These are phyloP conservation scores for Epichloe coenophiala DNA, from an alignment of 2,329 filamentous ascomycete genomes.

Conservation along the genomic window DNA sequence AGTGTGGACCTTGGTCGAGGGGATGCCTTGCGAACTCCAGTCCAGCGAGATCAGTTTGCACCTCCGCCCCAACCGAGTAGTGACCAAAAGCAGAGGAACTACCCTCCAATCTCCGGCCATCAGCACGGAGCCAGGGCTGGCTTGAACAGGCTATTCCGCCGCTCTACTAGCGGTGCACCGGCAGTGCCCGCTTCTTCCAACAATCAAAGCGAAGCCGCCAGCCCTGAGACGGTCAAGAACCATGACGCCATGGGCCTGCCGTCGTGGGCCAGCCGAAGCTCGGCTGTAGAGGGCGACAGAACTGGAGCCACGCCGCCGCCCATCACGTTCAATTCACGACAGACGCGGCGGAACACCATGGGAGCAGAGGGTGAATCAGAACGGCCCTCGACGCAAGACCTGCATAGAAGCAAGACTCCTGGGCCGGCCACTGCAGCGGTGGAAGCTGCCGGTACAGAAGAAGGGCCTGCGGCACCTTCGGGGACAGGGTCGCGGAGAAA, in stretches of 20 bases:
- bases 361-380: slow-evolving; percentile 11
- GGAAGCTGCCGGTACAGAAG: neutral
- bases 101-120: slow-evolving; percentile 36
- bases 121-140: slow-evolving; percentile 30
- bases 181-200: neutral
- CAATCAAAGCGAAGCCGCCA: slow-evolving; percentile 1
- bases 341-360: slow-evolving; percentile 15
- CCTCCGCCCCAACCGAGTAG: slow-evolving; percentile 8
- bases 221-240: slow-evolving; percentile 9
- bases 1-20: slow-evolving; percentile 19
- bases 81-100: slow-evolving; percentile 27
- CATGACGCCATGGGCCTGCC: slow-evolving; percentile 23
- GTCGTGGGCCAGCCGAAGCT: slow-evolving; percentile 24
- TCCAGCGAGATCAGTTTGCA: slow-evolving; percentile 11
- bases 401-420: slow-evolving; percentile 2
- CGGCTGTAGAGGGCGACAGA: slow-evolving; percentile 27
- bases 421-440: slow-evolving; percentile 1
- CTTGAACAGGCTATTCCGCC: slow-evolving; percentile 37
- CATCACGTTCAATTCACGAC: slow-evolving; percentile 33
- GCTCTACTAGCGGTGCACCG: slow-evolving; percentile 28
- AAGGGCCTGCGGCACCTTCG: slow-evolving; percentile 5
- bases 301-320: slow-evolving; percentile 42
- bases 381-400: slow-evolving; percentile 7
- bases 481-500: slow-evolving; percentile 19
- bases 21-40: slow-evolving; percentile 13